Evolutionary conservation across 306 rosid species (phyloP), one percentile per base, ranked within the genome.

Genomic region (Casuarina cunninghamiana): DNA sequence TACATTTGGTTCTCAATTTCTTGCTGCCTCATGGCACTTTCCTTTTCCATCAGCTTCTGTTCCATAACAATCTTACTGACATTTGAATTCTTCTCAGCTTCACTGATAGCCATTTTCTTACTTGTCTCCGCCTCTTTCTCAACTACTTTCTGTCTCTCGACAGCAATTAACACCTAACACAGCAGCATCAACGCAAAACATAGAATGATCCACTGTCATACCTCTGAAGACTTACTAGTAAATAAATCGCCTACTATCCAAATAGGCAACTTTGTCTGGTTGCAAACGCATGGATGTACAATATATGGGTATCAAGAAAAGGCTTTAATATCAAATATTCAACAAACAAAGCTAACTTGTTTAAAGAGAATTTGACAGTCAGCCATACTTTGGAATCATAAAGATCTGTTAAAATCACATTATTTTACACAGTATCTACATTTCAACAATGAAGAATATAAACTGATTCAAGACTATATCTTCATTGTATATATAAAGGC

Each of bases 61-160:
- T 89, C 97, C 97, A 93, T 89, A 39, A 95, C 83, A 84, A 93
- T 95, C 92, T 79, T 91, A 80, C 99, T 95, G 43, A 95, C 99
- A 53, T 89, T 83, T 12, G 99, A 97, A 77, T 89, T 91, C 83
- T 95, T 95, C 88, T 95, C 96, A 9, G 99, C 99, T 80, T 95
- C 98, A 70, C 98, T 93, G 48, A 95, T 91, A 60, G 98, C 98
- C 96, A 93, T 90, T 83, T 88, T 95, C 81, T 92, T 95, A 46
- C 2, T 45, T 17, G 97, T 93, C 84, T 91, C 96, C 10, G 96
- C 93, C 83, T 91, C 97, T 88, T 91, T 93, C 91, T 93, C 96
- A 48, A 88, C 84, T 67, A 89, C 93, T 78, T 77, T 93, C 38
- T 95, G 97, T 65, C 60, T 91, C 92, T 95, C 97, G 69, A 93